Evolutionary conservation across 2,329 filamentous ascomycete species (phyloP).

Genomic region (Cladosporium sp.): DNA sequence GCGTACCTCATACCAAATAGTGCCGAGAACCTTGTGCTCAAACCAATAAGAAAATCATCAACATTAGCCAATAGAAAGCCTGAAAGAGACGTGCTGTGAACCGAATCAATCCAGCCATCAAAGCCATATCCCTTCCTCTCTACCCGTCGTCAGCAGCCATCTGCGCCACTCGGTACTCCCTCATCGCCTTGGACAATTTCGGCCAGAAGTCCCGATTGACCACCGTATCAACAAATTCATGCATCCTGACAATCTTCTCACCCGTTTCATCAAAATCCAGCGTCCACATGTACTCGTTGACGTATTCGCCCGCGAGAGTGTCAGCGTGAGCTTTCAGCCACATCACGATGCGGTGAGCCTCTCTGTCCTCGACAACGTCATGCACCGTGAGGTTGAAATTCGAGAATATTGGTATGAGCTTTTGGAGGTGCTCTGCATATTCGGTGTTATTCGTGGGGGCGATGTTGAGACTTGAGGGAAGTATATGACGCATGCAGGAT

Average conservation of each 20-base stretch:
- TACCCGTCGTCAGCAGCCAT: neutral
- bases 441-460: conserved; percentile 18
- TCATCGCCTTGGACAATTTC: conserved; percentile 17
- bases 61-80: too few species aligned
- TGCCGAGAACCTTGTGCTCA: too few species aligned
- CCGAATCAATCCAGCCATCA: too few species aligned
- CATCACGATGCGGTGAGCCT: conserved; percentile 28
- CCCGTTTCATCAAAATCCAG: conserved; percentile 18
- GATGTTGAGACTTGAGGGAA: conserved; percentile 24
- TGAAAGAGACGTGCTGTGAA: too few species aligned
- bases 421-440: conserved; percentile 19
- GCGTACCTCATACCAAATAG: too few species aligned
- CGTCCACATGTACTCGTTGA: conserved; percentile 23
- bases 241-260: conserved; percentile 16
- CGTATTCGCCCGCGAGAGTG: conserved; percentile 21
- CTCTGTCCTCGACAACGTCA: conserved; percentile 30
- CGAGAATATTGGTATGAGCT: conserved; percentile 27
- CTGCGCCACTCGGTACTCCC: conserved; percentile 3
- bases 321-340: conserved; percentile 31
- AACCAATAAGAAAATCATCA: too few species aligned
- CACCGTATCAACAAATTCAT: conserved; percentile 19
- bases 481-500: conserved; percentile 25
- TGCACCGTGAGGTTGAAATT: conserved; percentile 29
- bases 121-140: too few species aligned
- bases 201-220: conserved; percentile 21